Evolutionary conservation across 2,329 filamentous ascomycete species (phyloP).

Genomic region (Cladophialophora chaetospira): DNA sequence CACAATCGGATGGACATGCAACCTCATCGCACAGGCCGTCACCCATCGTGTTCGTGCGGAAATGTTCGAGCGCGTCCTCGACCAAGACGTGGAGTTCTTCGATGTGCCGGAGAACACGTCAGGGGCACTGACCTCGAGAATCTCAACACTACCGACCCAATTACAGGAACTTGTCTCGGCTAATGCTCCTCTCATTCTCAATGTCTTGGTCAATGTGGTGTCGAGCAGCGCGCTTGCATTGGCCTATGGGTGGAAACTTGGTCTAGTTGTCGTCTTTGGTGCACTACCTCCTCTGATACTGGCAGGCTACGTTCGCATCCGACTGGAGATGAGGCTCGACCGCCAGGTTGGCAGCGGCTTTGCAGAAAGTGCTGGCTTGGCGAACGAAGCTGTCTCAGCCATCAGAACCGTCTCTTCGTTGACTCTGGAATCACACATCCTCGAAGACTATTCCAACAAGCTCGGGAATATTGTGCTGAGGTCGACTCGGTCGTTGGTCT

Average conservation of each 20-base stretch:
- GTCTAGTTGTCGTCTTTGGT: constrained; percentile 51
- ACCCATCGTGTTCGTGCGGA: constrained; percentile 31
- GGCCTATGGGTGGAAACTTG: constrained; percentile 51
- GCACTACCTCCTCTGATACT: constrained; percentile 50
- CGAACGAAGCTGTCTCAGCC: constrained; percentile 53
- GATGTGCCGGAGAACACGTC: constrained; percentile 38
- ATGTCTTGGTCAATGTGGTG: constrained; percentile 50
- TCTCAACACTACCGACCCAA: constrained; percentile 34
- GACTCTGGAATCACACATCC: constrained; percentile 49
- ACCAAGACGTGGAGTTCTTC: constrained; percentile 39
- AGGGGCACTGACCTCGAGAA: constrained; percentile 36
- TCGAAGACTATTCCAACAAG: constrained; percentile 36
- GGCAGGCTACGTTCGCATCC: constrained; percentile 53
- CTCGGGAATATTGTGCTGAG: constrained; percentile 31
- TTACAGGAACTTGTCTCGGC: constrained; percentile 55
- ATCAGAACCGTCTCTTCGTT: constrained; percentile 55
- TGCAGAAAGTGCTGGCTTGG: constrained; percentile 51
- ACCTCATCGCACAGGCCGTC: constrained; percentile 36
- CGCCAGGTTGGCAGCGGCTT: constrained; percentile 48
- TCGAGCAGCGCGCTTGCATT: constrained; percentile 52
- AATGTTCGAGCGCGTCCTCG: constrained; percentile 34
- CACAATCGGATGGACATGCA: constrained; percentile 39
- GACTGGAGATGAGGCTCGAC: constrained; percentile 53
- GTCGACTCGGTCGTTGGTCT: constrained; percentile 33
- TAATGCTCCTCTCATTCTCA: constrained; percentile 53